Evolutionary conservation across 2,329 filamentous ascomycete species (phyloP).

Genomic region (Thielaviopsis ethacetica): DNA sequence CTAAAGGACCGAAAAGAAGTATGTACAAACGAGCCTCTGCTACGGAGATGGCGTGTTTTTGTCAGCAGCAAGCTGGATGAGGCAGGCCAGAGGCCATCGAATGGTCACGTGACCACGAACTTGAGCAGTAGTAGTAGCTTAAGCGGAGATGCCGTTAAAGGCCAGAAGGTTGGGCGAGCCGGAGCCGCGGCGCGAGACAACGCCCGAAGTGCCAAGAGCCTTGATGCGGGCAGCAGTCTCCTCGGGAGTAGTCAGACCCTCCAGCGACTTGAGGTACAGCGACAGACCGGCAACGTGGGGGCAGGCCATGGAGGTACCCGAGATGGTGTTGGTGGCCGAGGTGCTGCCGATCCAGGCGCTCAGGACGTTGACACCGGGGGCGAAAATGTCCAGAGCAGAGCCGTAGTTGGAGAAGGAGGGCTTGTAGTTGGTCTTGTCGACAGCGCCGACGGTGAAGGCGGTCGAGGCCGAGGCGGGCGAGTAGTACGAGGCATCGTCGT

Average conservation of each 20-base stretch:
- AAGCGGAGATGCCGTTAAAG: slow-evolving; percentile 29
- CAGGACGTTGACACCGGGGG: slow-evolving; percentile 29
- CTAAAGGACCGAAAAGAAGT: background rate
- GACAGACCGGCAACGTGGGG: slow-evolving; percentile 45
- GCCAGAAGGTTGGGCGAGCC: slow-evolving; percentile 35
- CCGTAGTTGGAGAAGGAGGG: slow-evolving; percentile 36
- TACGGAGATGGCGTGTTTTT: background rate
- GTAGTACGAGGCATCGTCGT: slow-evolving; percentile 20
- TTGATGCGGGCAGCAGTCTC: slow-evolving; percentile 32
- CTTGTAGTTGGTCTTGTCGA: slow-evolving; percentile 22
- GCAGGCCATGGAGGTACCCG: slow-evolving; percentile 45
- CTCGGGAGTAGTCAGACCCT: slow-evolving; percentile 24
- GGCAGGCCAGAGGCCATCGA: background rate
- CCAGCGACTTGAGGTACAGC: slow-evolving; percentile 27
- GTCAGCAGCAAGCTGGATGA: background rate
- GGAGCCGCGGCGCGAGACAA: slow-evolving; percentile 24
- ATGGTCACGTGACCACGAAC: background rate
- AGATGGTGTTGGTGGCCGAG: slow-evolving; percentile 28
- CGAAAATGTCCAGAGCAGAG: slow-evolving; percentile 30
- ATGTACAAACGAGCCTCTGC: background rate
- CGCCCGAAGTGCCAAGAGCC: slow-evolving; percentile 24
- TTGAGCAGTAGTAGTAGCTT: background rate
- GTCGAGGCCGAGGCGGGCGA: slow-evolving; percentile 32
- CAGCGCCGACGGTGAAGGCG: slow-evolving; percentile 38
- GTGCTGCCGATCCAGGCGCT: slow-evolving; percentile 29